Evolutionary conservation across 305 asterid species (phyloP), one percentile per base, ranked within the genome.

Genomic region (Andrographis paniculata): DNA sequence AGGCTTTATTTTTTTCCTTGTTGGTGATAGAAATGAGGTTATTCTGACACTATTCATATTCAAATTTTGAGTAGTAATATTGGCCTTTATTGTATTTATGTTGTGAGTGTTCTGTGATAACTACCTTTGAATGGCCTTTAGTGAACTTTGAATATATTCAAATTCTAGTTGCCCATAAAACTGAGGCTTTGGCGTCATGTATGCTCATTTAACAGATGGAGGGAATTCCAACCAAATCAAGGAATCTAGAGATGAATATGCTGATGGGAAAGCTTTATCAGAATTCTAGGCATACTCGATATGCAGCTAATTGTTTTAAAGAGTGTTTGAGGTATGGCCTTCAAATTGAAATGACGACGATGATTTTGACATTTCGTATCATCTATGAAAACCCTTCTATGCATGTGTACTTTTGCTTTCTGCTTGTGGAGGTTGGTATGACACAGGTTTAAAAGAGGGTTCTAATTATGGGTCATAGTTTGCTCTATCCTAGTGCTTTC

Each of bases 311-410:
- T 51, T 80, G 94, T 64, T 87, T 73, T 64, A 91, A 86, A 69
- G 96, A 91, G 75, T 91, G 95, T 69, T 74, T 91, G 70, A 91
- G 96, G 99, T 91, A 60, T 65, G 74, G n/a, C n/a, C n/a, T n/a
- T n/a, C n/a, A n/a, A n/a, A n/a, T n/a, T n/a, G n/a, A n/a, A n/a
- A n/a, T n/a, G n/a, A n/a, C 55, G 51, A 28, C 22, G 56, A 54
- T 59, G 9, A 5, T 11, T 5, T 33, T 33, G 11, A 6, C 8
- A 13, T 33, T 33, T 33, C 2, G 13, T 33, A n/a, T 1, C 4
- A 10, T 33, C n/a, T 0, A 13, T 33, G 38, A 12, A 3, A 6
- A 13, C 12, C 8, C n/a, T 33, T 11, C 30, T 24, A 24, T 24
- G 8, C 30, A 24, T 24, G 30, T 33, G n/a, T 33, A 10, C 12